Percentiles rank a stretch among this genome's conserved stretches.
These are phyloP conservation scores for Entelexis sorbosivorans DNA, from an alignment of 1,139 yeast species.

Conservation along the genomic window DNA sequence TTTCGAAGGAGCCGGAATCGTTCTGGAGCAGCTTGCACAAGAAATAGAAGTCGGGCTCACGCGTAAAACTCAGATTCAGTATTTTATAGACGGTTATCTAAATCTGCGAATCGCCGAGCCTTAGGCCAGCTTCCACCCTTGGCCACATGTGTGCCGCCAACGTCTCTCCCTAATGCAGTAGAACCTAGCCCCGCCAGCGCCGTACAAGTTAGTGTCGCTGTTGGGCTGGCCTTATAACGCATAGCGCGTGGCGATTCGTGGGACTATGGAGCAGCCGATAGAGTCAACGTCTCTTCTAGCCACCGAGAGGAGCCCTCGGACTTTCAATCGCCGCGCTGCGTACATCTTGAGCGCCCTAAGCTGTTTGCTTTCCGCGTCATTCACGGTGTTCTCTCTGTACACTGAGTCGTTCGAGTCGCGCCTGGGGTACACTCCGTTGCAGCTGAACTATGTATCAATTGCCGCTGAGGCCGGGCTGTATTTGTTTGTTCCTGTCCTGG, in stretches of 20 bases:
- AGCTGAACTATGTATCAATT: slow-evolving; percentile 69
- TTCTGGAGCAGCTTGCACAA: slow-evolving; percentile 20
- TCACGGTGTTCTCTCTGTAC: slow-evolving; percentile 67
- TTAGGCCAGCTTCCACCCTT: too few relatives aligned
- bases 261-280: neutral
- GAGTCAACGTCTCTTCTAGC: neutral
- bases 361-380: slow-evolving; percentile 73
- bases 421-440: slow-evolving; percentile 52
- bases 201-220: neutral
- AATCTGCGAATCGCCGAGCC: too few relatives aligned
- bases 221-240: neutral
- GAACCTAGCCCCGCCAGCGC: neutral
- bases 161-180: neutral
- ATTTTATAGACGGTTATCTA: neutral
- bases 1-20: slow-evolving; percentile 23
- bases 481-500: slow-evolving; percentile 69
- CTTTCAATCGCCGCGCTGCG: neutral
- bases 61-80: neutral
- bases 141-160: too few relatives aligned
- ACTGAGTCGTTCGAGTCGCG: slow-evolving; percentile 54
- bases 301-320: neutral
- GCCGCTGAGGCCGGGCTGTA: slow-evolving; percentile 74
- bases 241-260: neutral
- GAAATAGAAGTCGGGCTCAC: neutral
- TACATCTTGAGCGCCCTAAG: slow-evolving; percentile 14